Conservation (phyloP, 2,329 filamentous ascomycete species). For the Akanthomyces muscarius region DNA sequence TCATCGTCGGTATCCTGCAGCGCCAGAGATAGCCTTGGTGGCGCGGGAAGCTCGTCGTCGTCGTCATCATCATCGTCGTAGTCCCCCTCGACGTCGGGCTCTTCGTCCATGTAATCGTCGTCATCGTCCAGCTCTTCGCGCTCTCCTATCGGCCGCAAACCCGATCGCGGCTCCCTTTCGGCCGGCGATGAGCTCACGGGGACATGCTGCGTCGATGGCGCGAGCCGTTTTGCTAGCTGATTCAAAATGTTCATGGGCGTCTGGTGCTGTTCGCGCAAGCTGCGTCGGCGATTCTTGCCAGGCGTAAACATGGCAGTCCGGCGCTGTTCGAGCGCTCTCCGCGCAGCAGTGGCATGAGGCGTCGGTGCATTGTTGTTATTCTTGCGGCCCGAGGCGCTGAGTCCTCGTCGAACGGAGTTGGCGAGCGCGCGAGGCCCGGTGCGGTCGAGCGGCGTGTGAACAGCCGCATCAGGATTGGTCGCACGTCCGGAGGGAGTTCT, state of each 20-base stretch:
- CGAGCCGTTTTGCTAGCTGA: slow-evolving; percentile 51
- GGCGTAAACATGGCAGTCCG: slow-evolving; percentile 58
- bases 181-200: slow-evolving; percentile 42
- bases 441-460: slow-evolving; percentile 43
- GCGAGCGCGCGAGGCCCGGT: slow-evolving; percentile 33
- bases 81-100: slow-evolving; percentile 35
- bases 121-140: slow-evolving; percentile 31
- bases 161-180: slow-evolving; percentile 19
- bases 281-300: slow-evolving; percentile 54
- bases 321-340: slow-evolving; percentile 54
- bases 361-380: slow-evolving; percentile 42
- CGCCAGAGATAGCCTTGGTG: slow-evolving; percentile 1
- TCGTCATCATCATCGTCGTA: slow-evolving; percentile 52
- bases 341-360: slow-evolving; percentile 59
- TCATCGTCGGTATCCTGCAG: slow-evolving; percentile 25
- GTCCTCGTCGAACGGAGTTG: slow-evolving; percentile 38
- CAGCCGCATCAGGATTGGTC: slow-evolving; percentile 24
- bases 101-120: slow-evolving; percentile 49
- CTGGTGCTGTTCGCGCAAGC: slow-evolving; percentile 52
- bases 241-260: slow-evolving; percentile 52
- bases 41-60: slow-evolving; percentile 38
- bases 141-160: slow-evolving; percentile 22
- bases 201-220: slow-evolving; percentile 43
- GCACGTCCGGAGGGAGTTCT: slow-evolving; percentile 20
- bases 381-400: slow-evolving; percentile 42